Conservation (phyloP, 371 early-diverging fungal genomes). For the Umbelopsis sp. region DNA sequence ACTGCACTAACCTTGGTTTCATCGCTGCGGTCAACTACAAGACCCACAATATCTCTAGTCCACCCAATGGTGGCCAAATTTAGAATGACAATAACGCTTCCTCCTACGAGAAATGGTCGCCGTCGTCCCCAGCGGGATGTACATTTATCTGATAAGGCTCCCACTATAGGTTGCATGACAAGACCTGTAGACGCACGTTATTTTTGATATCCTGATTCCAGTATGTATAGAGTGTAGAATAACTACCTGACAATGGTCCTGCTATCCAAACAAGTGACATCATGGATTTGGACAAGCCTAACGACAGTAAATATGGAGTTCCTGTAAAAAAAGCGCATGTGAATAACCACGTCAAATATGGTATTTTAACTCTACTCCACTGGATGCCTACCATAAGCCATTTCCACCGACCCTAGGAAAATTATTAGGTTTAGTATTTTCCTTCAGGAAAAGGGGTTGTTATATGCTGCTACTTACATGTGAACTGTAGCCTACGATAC, state of each 20-base stretch:
- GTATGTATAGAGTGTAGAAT: background rate
- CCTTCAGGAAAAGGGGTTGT: slow-evolving; percentile 1
- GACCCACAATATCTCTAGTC: slow-evolving; percentile 70
- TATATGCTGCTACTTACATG: slow-evolving; percentile 37
- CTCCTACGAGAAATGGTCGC: slow-evolving; percentile 74
- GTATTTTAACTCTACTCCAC: background rate
- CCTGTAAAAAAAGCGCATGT: slow-evolving; percentile 49
- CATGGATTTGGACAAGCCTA: slow-evolving; percentile 83
- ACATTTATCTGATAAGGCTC: slow-evolving; percentile 76
- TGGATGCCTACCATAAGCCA: slow-evolving; percentile 59
- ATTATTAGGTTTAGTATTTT: background rate
- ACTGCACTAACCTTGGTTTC: slow-evolving; percentile 37
- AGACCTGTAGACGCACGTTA: slow-evolving; percentile 51
- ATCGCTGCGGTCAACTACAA: slow-evolving; percentile 44
- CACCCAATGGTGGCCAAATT: slow-evolving; percentile 80
- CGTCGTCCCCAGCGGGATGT: slow-evolving; percentile 72
- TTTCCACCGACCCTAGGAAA: slow-evolving; percentile 66
- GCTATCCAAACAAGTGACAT: slow-evolving; percentile 96
- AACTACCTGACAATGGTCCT: slow-evolving; percentile 90
- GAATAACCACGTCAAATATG: background rate
- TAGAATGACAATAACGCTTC: slow-evolving; percentile 64
- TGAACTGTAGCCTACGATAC: slow-evolving; percentile 41
- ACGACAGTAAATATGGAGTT: slow-evolving; percentile 85
- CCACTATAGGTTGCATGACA: slow-evolving; percentile 84
- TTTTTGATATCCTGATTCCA: background rate